A percentile compares a stretch with the other conserved stretches of the same genome.
phyloP scores from a whole-genome alignment of 2,329 filamentous ascomycete genomes.

The Metarhizium album region DNA sequence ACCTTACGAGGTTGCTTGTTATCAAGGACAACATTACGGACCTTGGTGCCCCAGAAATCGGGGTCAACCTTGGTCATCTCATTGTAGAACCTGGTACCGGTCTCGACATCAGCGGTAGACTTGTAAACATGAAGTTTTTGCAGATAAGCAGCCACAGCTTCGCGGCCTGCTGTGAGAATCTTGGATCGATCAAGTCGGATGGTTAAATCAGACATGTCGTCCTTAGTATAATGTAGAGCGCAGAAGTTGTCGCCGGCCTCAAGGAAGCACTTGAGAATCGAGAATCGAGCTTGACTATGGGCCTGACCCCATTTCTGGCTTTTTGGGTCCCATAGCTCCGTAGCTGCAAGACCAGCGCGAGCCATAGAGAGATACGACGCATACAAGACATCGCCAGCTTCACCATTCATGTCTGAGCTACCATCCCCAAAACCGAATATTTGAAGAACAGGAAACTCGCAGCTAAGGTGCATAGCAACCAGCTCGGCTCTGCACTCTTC shows the following conservation, averaged over 20 bases:
- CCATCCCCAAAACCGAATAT: conserved; percentile 90
- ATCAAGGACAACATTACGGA: conserved; percentile 63
- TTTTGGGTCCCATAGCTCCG: conserved; percentile 94
- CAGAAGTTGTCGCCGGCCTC: conserved; percentile 81
- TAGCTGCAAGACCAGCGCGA: conserved; percentile 72
- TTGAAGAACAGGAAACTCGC: conserved; percentile 78
- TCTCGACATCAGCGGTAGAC: conserved; percentile 71
- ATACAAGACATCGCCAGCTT: conserved; percentile 81
- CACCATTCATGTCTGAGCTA: conserved; percentile 55
- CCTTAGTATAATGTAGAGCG: conserved; percentile 60
- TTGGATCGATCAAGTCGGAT: conserved; percentile 78
- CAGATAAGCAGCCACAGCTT: conserved; percentile 76
- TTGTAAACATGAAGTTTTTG: conserved; percentile 93
- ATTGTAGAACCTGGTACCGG: conserved; percentile 70
- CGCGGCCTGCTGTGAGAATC: conserved; percentile 73
- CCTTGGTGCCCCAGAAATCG: conserved; percentile 73
- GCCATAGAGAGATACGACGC: conserved; percentile 89
- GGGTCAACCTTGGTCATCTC: conserved; percentile 72
- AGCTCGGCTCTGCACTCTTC: conserved; percentile 93
- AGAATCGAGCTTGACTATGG: conserved; percentile 85
- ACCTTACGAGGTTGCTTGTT: conserved; percentile 81
- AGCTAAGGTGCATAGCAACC: conserved; percentile 83
- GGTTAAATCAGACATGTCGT: conserved; percentile 69
- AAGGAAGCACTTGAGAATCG: conserved; percentile 76
- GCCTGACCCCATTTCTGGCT: conserved; percentile 84